These are phyloP conservation scores for Fusarium algeriense DNA, from an alignment of 2,329 filamentous ascomycete genomes.

Conservation along the genomic window DNA sequence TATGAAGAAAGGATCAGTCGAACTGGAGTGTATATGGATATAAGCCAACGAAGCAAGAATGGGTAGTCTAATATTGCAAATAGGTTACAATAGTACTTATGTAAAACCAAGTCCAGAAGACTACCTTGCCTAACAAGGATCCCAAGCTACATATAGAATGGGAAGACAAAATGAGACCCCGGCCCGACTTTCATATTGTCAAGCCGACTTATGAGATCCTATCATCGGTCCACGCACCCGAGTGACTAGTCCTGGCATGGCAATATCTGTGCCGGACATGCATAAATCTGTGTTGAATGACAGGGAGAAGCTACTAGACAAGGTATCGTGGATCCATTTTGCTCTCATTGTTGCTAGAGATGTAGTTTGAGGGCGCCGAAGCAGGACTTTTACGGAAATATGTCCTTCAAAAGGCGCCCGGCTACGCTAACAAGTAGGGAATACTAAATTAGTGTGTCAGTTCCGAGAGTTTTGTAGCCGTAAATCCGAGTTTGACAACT, in stretches of 20 bases:
- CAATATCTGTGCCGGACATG: constrained; percentile 36
- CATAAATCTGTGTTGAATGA: constrained; percentile 34
- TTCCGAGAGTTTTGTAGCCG: neutral
- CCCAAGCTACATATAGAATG: neutral
- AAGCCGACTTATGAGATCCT: constrained; percentile 31
- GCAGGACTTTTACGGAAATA: constrained; percentile 16
- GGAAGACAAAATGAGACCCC: constrained; percentile 8
- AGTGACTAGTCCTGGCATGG: constrained; percentile 33
- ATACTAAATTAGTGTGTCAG: constrained; percentile 10
- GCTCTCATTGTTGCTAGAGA: constrained; percentile 13
- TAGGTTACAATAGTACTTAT: neutral
- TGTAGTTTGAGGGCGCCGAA: constrained; percentile 15
- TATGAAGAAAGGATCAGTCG: neutral
- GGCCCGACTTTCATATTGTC: constrained; percentile 16
- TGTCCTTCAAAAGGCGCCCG: neutral
- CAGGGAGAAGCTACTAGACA: constrained; percentile 31
- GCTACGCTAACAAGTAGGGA: neutral
- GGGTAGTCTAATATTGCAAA: neutral
- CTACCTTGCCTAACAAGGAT: neutral
- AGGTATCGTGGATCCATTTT: constrained; percentile 28
- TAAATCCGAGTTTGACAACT: neutral
- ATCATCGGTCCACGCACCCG: constrained; percentile 30
- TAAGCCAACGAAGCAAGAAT: neutral
- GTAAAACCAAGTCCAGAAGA: neutral
- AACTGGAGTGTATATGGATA: neutral